These are phyloP conservation scores for Acanthamoeba castellanii DNA, from an alignment of 208 protist species.

Conservation along the genomic window DNA sequence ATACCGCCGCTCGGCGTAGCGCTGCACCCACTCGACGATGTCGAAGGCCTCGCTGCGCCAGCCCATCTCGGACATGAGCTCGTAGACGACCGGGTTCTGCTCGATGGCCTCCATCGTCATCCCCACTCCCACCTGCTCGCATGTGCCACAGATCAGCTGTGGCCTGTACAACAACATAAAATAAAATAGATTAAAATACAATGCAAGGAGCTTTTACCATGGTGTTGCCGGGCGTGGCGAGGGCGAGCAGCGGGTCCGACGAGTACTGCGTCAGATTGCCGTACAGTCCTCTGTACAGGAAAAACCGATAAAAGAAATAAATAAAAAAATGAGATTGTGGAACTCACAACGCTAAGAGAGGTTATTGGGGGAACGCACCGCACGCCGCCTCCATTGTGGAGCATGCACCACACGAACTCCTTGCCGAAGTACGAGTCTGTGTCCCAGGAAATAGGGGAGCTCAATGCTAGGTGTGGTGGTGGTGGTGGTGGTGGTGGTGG, in stretches of 20 bases:
- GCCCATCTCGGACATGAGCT: constrained; percentile 86
- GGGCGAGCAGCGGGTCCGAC: background rate
- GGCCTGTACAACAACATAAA: background rate
- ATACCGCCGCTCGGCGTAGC: constrained; percentile 78
- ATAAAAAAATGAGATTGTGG: too few relatives aligned
- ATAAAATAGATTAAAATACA: background rate
- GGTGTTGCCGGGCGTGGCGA: constrained; percentile 14
- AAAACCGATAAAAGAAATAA: background rate
- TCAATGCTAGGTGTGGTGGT: too few relatives aligned
- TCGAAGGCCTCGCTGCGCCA: constrained; percentile 76
- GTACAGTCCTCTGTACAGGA: constrained; percentile 78
- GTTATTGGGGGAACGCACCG: background rate
- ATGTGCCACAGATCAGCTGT: too few relatives aligned
- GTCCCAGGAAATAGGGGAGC: background rate
- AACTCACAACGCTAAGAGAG: background rate
- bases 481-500: too few relatives aligned
- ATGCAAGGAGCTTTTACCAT: background rate
- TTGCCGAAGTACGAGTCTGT: constrained; percentile 86
- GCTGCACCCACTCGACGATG: constrained; percentile 75
- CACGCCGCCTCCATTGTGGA: constrained; percentile 89
- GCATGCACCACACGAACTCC: constrained; percentile 89
- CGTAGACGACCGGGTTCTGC: constrained; percentile 86
- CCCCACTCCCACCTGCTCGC: constrained; percentile 79
- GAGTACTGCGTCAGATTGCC: constrained; percentile 76
- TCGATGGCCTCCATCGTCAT: constrained; percentile 88